Percentiles rank a stretch among this genome's conserved stretches.
Conservation (phyloP, 2,329 filamentous ascomycete species). For the Juglanconis oblonga region DNA sequence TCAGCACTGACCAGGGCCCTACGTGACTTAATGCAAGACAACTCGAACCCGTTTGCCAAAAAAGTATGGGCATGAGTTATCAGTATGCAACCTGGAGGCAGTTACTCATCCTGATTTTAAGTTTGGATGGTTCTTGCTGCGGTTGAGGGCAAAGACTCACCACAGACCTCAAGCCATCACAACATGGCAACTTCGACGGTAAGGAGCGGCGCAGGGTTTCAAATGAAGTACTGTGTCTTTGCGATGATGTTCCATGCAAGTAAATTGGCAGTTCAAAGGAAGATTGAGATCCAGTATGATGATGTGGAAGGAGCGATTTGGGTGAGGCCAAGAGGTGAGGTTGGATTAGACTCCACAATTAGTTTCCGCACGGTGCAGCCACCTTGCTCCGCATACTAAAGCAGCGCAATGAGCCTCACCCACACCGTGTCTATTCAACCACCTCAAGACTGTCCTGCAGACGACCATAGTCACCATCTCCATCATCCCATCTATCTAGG, state of each 20-base stretch:
- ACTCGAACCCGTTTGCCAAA: not conserved
- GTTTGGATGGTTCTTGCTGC: not conserved
- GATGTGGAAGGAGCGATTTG: not conserved
- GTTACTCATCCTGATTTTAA: too few species aligned
- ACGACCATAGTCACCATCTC: too few species aligned
- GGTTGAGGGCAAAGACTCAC: not conserved
- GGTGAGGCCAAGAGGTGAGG: not conserved
- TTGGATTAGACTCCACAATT: not conserved
- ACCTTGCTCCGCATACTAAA: not conserved
- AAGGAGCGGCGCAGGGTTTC: not conserved
- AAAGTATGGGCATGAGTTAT: too few species aligned
- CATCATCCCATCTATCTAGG: too few species aligned
- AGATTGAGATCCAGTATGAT: not conserved
- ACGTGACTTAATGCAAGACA: not conserved
- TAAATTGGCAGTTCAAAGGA: not conserved
- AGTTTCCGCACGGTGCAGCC: not conserved
- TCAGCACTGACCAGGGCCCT: not conserved
- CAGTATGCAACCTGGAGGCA: too few species aligned
- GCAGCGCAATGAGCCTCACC: not conserved
- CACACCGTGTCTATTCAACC: not conserved
- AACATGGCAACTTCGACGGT: not conserved
- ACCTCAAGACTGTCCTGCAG: too few species aligned
- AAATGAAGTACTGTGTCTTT: not conserved
- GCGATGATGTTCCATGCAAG: too few species aligned
- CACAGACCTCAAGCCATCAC: not conserved